Conservation (phyloP, 164 flowering plant species). For the Dillenia turbinata region DNA sequence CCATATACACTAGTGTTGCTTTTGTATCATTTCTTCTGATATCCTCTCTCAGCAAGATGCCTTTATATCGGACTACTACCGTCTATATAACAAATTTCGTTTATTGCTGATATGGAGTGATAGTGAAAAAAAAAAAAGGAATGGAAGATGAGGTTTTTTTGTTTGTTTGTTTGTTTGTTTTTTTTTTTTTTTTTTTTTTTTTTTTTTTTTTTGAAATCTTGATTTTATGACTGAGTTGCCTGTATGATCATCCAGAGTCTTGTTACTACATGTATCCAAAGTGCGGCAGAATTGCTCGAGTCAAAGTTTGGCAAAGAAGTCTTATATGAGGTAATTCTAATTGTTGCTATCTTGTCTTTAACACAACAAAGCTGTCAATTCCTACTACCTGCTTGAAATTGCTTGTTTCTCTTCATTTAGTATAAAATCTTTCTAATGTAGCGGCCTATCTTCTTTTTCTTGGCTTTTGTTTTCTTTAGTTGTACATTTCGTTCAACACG, state of each 20-base stretch:
- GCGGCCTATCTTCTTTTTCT: not conserved
- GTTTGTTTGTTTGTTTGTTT: no score
- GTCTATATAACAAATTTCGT: no score
- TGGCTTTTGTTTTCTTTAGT: not conserved
- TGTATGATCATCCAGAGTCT: constrained; percentile 44
- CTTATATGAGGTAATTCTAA: constrained; percentile 68
- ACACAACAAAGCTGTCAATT: no score
- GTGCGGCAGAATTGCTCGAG: constrained; percentile 54
- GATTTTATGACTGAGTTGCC: no score
- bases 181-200: not conserved
- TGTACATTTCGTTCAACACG: not conserved
- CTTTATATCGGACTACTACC: no score
- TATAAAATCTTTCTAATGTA: not conserved
- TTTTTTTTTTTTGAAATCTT: not conserved
- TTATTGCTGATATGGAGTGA: no score
- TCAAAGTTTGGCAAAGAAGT: constrained; percentile 87
- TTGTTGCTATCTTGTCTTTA: not conserved
- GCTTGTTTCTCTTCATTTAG: not conserved
- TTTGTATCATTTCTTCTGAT: no score
- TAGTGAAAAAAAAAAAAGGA: no score
- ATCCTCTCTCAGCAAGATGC: no score
- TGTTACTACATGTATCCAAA: constrained; percentile 59
- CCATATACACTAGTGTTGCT: no score
- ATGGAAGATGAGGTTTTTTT: not conserved
- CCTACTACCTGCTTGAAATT: no score